Percentiles rank a stretch among this genome's conserved stretches.
Evolutionary conservation across 805 yeast genomes (phyloP).

Genomic region (Kodamaea jinghongensis): DNA sequence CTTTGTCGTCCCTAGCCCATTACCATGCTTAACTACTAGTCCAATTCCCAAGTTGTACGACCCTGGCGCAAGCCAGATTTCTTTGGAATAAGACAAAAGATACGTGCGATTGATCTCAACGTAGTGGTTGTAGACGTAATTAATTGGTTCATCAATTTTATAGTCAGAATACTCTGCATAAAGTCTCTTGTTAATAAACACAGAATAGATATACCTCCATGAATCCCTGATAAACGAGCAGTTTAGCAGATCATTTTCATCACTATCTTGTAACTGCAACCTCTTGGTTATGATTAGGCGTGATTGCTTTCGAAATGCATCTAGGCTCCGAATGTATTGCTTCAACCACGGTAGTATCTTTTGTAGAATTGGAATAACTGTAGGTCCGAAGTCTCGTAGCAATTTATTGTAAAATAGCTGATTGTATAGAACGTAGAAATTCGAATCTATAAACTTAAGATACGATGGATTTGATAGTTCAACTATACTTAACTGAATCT

Average conservation of each 20-base stretch:
- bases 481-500: slow-evolving; percentile 39
- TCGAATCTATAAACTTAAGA: slow-evolving; percentile 34
- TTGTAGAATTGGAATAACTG: slow-evolving; percentile 25
- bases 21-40: slow-evolving; percentile 49
- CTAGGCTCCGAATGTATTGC: slow-evolving; percentile 38
- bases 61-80: slow-evolving; percentile 48
- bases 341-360: slow-evolving; percentile 39
- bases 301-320: slow-evolving; percentile 27
- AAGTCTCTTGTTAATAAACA: slow-evolving; percentile 50
- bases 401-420: slow-evolving; percentile 44
- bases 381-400: slow-evolving; percentile 35
- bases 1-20: slow-evolving; percentile 58
- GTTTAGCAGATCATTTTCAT: slow-evolving; percentile 18
- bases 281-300: slow-evolving; percentile 28
- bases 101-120: slow-evolving; percentile 51
- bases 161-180: slow-evolving; percentile 48
- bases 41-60: slow-evolving; percentile 51
- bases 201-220: slow-evolving; percentile 52
- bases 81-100: slow-evolving; percentile 44
- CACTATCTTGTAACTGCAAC: slow-evolving; percentile 25
- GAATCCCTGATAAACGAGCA: slow-evolving; percentile 45
- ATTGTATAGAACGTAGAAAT: slow-evolving; percentile 50
- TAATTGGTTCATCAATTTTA: slow-evolving; percentile 47
- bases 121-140: slow-evolving; percentile 41
- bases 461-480: slow-evolving; percentile 30